phyloP scores from a whole-genome alignment of 306 rosid species.

The Malus sylvestris region DNA sequence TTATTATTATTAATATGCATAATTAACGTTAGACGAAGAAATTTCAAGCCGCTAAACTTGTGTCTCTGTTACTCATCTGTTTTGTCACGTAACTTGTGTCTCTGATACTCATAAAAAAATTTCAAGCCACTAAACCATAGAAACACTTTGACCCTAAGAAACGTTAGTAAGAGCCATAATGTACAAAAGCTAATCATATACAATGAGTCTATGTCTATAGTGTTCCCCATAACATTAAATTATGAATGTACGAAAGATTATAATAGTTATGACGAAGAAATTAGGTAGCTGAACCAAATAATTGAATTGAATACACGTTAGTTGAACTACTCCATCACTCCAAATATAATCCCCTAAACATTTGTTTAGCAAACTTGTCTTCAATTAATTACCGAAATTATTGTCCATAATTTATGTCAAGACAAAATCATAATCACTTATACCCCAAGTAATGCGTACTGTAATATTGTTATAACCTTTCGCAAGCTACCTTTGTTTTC shows the following conservation, averaged over 20 bases:
- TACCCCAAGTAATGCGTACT: not conserved
- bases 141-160: no score
- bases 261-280: not conserved
- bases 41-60: no score
- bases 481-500: not conserved
- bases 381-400: constrained; percentile 3
- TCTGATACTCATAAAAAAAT: no score
- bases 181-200: no score
- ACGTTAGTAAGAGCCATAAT: no score
- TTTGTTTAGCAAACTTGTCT: constrained; percentile 1
- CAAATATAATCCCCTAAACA: not conserved
- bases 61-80: no score
- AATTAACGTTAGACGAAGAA: no score
- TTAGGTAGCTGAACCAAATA: constrained; percentile 8
- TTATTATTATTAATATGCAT: no score
- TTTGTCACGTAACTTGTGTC: no score
- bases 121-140: no score
- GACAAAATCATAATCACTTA: constrained; percentile 22
- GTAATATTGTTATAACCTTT: not conserved
- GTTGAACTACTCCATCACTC: not conserved
- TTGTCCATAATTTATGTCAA: not conserved
- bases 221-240: not conserved
- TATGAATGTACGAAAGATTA: not conserved
- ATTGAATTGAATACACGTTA: constrained; percentile 1
- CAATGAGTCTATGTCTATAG: no score